These are phyloP conservation scores for Pleurotus eryngii DNA, from an alignment of 768 basidiomycete genomes.

Conservation along the genomic window DNA sequence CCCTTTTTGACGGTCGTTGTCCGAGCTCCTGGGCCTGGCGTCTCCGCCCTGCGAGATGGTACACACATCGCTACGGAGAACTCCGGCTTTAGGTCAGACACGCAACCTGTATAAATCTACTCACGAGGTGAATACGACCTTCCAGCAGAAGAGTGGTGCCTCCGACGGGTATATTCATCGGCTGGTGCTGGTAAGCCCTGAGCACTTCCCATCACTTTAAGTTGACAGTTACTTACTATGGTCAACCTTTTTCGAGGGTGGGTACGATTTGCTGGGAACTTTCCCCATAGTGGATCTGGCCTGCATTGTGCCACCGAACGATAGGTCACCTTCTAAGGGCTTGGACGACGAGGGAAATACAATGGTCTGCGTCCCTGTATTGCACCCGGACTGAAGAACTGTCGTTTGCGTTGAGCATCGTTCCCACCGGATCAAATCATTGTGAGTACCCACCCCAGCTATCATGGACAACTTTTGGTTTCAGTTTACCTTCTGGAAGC, in stretches of 20 bases:
- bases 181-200: background rate
- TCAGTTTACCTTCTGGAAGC: slow-evolving; percentile 2
- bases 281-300: slow-evolving; percentile 1
- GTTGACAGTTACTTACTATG: slow-evolving; percentile 3
- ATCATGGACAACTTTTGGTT: background rate
- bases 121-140: slow-evolving; percentile 3
- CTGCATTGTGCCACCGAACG: background rate
- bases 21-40: background rate
- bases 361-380: background rate
- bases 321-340: background rate
- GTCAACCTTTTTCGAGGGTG: background rate
- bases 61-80: background rate
- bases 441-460: slow-evolving; percentile 4
- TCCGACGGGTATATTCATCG: slow-evolving; percentile 5
- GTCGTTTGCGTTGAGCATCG: background rate
- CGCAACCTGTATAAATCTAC: background rate
- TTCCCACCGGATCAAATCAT: background rate
- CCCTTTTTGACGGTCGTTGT: slow-evolving; percentile 6
- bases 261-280: slow-evolving; percentile 6
- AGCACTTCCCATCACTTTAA: slow-evolving; percentile 1
- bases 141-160: slow-evolving; percentile 3
- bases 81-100: too few species aligned
- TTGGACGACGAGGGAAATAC: background rate
- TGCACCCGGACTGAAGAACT: background rate
- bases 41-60: slow-evolving; percentile 5